phyloP scores from a whole-genome alignment of 2,329 filamentous ascomycete species.

The Xylariaceae sp. region DNA sequence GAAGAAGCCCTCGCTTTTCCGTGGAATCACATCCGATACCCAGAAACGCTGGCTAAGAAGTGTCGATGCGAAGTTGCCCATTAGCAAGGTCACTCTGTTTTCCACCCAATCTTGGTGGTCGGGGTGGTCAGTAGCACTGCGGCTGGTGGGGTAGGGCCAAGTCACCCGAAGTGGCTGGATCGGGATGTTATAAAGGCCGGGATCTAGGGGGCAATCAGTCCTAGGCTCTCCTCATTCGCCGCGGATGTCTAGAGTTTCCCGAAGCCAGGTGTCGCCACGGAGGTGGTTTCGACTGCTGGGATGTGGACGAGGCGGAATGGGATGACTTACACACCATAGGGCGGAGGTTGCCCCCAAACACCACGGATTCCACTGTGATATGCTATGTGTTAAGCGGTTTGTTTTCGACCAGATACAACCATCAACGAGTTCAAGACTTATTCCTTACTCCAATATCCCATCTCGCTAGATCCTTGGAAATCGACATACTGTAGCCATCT shows the following conservation, averaged over 20 bases:
- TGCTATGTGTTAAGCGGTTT: neutral
- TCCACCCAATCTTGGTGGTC: neutral
- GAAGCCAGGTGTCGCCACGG: no score
- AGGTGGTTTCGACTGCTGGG: no score
- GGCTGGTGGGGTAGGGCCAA: conserved; percentile 9
- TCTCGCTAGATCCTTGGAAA: conserved; percentile 5
- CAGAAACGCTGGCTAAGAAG: conserved; percentile 10
- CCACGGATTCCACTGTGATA: conserved; percentile 2
- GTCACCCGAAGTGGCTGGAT: neutral
- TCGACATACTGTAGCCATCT: conserved; percentile 8
- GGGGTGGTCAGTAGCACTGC: neutral
- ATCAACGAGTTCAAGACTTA: neutral
- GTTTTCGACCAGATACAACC: neutral
- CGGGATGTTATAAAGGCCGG: neutral
- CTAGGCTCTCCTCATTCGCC: neutral
- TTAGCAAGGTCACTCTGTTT: neutral
- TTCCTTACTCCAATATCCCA: conserved; percentile 11
- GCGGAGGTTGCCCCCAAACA: conserved; percentile 7
- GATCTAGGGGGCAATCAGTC: neutral
- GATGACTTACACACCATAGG: neutral
- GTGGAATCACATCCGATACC: neutral
- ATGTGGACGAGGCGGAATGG: neutral
- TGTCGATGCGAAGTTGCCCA: neutral
- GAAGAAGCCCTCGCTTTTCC: conserved; percentile 13
- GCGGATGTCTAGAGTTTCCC: neutral